These are phyloP conservation scores for Dactylella cylindrospora DNA, from an alignment of 2,329 filamentous ascomycete species.

Conservation along the genomic window DNA sequence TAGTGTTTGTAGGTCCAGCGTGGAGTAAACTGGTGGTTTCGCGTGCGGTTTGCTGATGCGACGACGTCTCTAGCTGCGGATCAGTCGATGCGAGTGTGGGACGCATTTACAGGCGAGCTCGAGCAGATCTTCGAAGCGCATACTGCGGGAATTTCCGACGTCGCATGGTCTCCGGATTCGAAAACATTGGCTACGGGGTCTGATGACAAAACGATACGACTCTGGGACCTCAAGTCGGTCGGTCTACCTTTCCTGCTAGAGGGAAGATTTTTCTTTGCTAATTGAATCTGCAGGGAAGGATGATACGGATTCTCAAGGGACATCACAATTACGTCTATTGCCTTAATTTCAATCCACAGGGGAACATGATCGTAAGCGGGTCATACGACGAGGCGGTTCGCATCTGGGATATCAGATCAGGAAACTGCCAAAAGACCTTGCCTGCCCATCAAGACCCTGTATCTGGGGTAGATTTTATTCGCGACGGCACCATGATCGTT, in stretches of 20 bases:
- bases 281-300: conserved; percentile 42
- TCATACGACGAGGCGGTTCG: conserved; percentile 98
- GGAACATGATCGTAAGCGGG: conserved; percentile 92
- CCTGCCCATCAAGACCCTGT: conserved; percentile 96
- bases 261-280: background rate
- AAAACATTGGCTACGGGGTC: conserved; percentile 84
- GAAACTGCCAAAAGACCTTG: conserved; percentile 81
- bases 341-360: conserved; percentile 93
- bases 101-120: conserved; percentile 72
- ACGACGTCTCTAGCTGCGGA: conserved; percentile 65
- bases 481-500: conserved; percentile 87
- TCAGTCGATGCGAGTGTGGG: conserved; percentile 88
- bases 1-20: conserved; percentile 64
- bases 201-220: conserved; percentile 91
- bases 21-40: background rate
- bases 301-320: conserved; percentile 62
- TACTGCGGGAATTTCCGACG: conserved; percentile 84
- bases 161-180: conserved; percentile 92
- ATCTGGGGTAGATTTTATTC: conserved; percentile 85
- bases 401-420: conserved; percentile 90
- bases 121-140: conserved; percentile 91
- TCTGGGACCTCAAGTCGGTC: conserved; percentile 73
- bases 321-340: conserved; percentile 97
- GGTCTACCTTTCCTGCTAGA: conserved; percentile 23
- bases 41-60: background rate